phyloP scores from a whole-genome alignment of 2,329 filamentous ascomycete species.

The Sclerotinia borealis region DNA sequence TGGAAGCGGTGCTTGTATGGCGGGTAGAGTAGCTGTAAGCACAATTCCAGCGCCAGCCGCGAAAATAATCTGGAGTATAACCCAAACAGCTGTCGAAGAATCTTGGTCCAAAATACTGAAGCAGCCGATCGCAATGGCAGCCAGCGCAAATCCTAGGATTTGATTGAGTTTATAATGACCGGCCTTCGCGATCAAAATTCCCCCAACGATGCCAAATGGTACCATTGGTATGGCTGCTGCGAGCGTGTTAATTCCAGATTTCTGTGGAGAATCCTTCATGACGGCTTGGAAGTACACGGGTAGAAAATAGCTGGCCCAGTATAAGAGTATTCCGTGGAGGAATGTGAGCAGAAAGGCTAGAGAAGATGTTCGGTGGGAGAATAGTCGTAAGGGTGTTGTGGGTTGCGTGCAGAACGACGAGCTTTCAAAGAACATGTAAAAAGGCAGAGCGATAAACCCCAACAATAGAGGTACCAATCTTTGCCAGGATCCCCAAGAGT shows the following conservation, averaged over 20 bases:
- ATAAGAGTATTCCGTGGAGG: constrained; percentile 34
- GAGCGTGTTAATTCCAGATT: constrained; percentile 37
- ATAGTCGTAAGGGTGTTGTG: constrained; percentile 11
- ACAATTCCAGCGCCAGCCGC: constrained; percentile 1
- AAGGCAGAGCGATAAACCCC: constrained; percentile 29
- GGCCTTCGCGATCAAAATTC: background rate
- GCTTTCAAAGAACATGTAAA: constrained; percentile 22
- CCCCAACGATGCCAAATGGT: background rate
- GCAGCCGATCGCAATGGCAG: constrained; percentile 30
- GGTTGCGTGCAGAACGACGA: constrained; percentile 2
- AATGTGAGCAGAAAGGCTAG: constrained; percentile 33
- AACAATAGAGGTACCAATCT: constrained; percentile 33
- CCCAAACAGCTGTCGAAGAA: constrained; percentile 28
- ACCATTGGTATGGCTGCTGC: constrained; percentile 31
- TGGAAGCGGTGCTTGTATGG: constrained; percentile 34
- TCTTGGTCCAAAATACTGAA: constrained; percentile 35
- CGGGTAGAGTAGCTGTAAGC: constrained; percentile 27
- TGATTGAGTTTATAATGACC: constrained; percentile 20
- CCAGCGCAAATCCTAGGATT: constrained; percentile 33
- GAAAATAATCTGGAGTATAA: background rate
- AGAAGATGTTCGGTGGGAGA: constrained; percentile 10
- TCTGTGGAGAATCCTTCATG: constrained; percentile 33
- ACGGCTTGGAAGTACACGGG: constrained; percentile 46
- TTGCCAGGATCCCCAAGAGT: constrained; percentile 8
- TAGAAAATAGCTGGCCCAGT: constrained; percentile 38